These are phyloP conservation scores for Penicillium glabrum DNA, from an alignment of 2,329 filamentous ascomycete genomes.

Conservation along the genomic window DNA sequence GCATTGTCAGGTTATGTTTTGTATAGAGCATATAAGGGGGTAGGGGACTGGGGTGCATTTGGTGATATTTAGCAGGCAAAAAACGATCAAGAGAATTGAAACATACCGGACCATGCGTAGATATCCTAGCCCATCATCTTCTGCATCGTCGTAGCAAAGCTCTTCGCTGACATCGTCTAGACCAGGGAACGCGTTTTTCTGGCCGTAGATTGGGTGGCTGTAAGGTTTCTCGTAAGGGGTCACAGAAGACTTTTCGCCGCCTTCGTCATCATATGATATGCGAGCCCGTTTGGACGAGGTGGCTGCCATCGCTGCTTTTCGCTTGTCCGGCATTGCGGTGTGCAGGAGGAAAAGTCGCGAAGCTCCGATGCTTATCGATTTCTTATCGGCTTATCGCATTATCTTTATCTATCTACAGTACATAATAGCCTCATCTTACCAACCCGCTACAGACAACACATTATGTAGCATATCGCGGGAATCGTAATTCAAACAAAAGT, in stretches of 20 bases:
- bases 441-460: no score
- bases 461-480: no score
- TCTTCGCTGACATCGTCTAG: conserved; percentile 55
- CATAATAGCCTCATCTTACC: no score
- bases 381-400: conserved; percentile 1
- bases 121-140: conserved; percentile 67
- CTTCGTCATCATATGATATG: conserved; percentile 23
- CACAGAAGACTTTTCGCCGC: conserved; percentile 21
- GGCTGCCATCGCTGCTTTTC: conserved; percentile 26
- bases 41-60: not conserved
- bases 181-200: conserved; percentile 70
- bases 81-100: conserved; percentile 6
- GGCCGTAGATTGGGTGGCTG: conserved; percentile 66
- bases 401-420: not conserved
- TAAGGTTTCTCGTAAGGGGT: conserved; percentile 40
- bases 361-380: conserved; percentile 21
- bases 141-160: conserved; percentile 66
- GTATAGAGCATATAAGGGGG: not conserved
- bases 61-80: conserved; percentile 22
- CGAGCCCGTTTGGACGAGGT: conserved; percentile 33
- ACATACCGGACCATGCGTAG: conserved; percentile 69
- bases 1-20: conserved; percentile 8
- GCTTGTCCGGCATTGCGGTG: conserved; percentile 34
- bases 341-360: conserved; percentile 17
- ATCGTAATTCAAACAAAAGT: no score